These are phyloP conservation scores for Ustilago crameri DNA, from an alignment of 1,284 basidiomycete species.

Conservation along the genomic window DNA sequence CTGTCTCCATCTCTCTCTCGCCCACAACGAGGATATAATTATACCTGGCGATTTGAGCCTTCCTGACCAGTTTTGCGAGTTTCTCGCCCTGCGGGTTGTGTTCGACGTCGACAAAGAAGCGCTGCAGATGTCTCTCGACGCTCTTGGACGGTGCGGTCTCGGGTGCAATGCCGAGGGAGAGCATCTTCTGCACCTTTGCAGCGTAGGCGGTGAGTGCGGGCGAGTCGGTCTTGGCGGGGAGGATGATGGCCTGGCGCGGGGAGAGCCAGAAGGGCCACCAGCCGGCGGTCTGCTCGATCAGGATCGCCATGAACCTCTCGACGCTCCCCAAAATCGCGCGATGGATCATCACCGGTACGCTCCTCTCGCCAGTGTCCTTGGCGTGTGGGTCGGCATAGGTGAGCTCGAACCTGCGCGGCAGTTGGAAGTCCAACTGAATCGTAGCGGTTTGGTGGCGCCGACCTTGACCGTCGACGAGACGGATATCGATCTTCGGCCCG, in stretches of 20 bases:
- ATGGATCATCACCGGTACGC: conserved; percentile 65
- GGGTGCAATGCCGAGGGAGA: conserved; percentile 39
- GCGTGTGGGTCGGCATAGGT: conserved; percentile 46
- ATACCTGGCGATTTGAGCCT: conserved; percentile 54
- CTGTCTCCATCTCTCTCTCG: conserved; percentile 50
- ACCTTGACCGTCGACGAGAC: conserved; percentile 62
- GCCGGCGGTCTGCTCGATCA: conserved; percentile 61
- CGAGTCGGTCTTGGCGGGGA: conserved; percentile 43
- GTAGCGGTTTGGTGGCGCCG: conserved; percentile 65
- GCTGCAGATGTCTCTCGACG: conserved; percentile 35
- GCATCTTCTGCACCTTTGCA: conserved; percentile 21
- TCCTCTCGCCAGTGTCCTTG: conserved; percentile 7
- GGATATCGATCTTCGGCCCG: conserved; percentile 67
- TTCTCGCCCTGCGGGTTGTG: conserved; percentile 51
- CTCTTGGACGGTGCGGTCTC: conserved; percentile 3
- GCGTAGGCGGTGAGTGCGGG: conserved; percentile 38
- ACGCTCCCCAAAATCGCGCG: conserved; percentile 66
- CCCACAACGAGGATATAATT: conserved; percentile 65
- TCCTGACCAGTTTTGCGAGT: conserved; percentile 56
- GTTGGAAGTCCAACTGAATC: conserved; percentile 67
- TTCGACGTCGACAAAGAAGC: conserved; percentile 65
- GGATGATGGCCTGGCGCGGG: conserved; percentile 61
- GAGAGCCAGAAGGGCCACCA: conserved; percentile 67
- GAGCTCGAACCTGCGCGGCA: conserved; percentile 62
- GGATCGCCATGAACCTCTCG: conserved; percentile 66